Percentiles rank a stretch among this genome's conserved stretches.
Evolutionary conservation across 1,284 basidiomycete genomes (phyloP).

Genomic region (Sporisorium graminicola): DNA sequence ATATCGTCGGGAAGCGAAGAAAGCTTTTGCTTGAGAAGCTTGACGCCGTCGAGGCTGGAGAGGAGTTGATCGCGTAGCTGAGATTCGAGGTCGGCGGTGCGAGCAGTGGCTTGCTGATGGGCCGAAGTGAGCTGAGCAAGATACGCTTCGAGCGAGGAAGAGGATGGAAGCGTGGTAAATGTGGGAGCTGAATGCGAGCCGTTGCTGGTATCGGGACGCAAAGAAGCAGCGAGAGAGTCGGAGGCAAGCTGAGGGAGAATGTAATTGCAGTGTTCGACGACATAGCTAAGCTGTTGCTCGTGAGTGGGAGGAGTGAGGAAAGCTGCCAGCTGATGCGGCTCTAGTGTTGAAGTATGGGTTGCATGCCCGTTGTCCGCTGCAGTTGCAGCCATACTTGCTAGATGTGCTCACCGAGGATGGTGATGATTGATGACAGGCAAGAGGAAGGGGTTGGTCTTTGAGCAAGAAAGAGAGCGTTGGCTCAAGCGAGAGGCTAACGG

Average conservation of each 20-base stretch:
- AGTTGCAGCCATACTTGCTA: constrained; percentile 11
- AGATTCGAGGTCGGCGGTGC: constrained; percentile 29
- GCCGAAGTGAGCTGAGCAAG: constrained; percentile 28
- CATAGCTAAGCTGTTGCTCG: constrained; percentile 22
- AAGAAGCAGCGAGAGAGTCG: constrained; percentile 25
- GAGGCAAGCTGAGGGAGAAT: constrained; percentile 42
- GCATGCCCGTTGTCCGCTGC: not conserved
- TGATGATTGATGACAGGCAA: constrained; percentile 1
- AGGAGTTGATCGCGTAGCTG: constrained; percentile 40
- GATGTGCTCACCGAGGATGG: not conserved
- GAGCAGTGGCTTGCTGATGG: constrained; percentile 11
- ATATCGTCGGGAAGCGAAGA: constrained; percentile 40
- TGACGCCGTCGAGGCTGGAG: constrained; percentile 28
- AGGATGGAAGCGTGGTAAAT: constrained; percentile 36
- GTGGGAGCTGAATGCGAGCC: not conserved
- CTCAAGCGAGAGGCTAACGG: not conserved
- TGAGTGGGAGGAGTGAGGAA: constrained; percentile 25
- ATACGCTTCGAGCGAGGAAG: constrained; percentile 34
- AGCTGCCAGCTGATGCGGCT: constrained; percentile 36
- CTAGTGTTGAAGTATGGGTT: constrained; percentile 10
- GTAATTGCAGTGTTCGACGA: constrained; percentile 47
- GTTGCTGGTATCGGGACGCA: not conserved
- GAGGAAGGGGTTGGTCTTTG: not conserved
- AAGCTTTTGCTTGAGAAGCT: constrained; percentile 33
- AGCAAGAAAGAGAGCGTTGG: not conserved